Base-by-base conservation (phyloP, 1,284 basidiomycete genomes). In the Cryptococcus hybrid region DNA sequence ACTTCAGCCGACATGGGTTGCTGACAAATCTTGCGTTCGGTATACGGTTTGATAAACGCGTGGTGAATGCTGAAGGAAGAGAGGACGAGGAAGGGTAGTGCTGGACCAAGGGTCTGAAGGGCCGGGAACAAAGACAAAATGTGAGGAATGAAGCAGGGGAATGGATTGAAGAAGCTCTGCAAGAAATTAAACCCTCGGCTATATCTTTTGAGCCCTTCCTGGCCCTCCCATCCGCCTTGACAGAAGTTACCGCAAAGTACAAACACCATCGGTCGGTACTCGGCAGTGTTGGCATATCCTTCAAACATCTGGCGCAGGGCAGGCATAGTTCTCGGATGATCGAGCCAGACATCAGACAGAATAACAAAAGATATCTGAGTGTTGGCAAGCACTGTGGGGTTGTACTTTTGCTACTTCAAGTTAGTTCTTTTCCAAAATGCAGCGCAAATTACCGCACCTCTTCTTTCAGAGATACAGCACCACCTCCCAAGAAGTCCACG, bases 191-290 rank as follows among this genome's bases (percentile, higher is more conserved):
- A 95, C 59, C 87, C 87, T 66, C 93, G 90, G 79, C 91, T 88
- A 74, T 97, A 98, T 67, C 83, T 80, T 64, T 88, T 85, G 39
- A 94, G 81, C 64, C 90, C 89, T 43, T 87, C 84, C 37, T 85
- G 85, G 57, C 85, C 89, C 2, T 89, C 89, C 76, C 93, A 88
- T 0, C 89, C 88, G 61, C 84, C 84, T 64, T 87, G 90, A 2
- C 88, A 89, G 75, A 99, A 99, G 78, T 96, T 95, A 3, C 96
- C 96, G 66, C 96, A 99, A 37, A 99, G 80, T 15, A 98, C 85
- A 62, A 98, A 89, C 6, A 92, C 82, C 68, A 85, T 91, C 6
- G 88, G 95, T 62, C 89, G 87, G 77, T 88, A 90, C 63, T 84
- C 87, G 53, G 88, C 89, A 18, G 80, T 79, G 63, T 92, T 89